Conservation (phyloP, 1,284 basidiomycete species). For the Coniophora puteana region DNA sequence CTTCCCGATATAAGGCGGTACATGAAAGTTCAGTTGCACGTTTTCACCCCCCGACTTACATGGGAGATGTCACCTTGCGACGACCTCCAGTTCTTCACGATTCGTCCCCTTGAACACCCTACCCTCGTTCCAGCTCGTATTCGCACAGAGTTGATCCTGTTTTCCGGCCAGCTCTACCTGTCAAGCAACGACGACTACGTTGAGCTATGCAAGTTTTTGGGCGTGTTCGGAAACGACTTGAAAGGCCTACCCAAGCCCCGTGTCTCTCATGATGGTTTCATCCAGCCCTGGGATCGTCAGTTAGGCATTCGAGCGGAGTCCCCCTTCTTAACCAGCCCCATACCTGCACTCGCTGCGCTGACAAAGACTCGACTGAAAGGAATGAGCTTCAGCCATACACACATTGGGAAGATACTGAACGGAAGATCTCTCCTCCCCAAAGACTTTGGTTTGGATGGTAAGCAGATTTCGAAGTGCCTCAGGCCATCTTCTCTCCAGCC, state of each 20-base stretch:
- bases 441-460: no score
- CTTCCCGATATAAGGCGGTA: conserved; percentile 22
- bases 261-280: no score
- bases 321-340: no score
- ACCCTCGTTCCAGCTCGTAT: conserved; percentile 7
- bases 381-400: conserved; percentile 16
- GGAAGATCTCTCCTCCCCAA: no score
- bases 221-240: no score
- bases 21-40: conserved; percentile 18
- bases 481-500: no score
- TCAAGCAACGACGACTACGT: conserved; percentile 26
- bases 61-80: conserved; percentile 21
- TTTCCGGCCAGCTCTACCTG: conserved; percentile 40
- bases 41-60: conserved; percentile 23
- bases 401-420: conserved; percentile 19
- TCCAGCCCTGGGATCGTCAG: no score
- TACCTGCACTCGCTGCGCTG: conserved; percentile 14
- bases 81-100: conserved; percentile 17
- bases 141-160: neutral
- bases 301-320: no score
- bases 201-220: conserved; percentile 30
- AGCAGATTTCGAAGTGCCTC: no score
- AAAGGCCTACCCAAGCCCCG: no score
- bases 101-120: no score
- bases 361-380: conserved; percentile 19